A percentile compares a stretch with the other conserved stretches of the same genome.
Evolutionary conservation across 805 yeast species (phyloP).

Genomic region (Hanseniaspora thailandica): DNA sequence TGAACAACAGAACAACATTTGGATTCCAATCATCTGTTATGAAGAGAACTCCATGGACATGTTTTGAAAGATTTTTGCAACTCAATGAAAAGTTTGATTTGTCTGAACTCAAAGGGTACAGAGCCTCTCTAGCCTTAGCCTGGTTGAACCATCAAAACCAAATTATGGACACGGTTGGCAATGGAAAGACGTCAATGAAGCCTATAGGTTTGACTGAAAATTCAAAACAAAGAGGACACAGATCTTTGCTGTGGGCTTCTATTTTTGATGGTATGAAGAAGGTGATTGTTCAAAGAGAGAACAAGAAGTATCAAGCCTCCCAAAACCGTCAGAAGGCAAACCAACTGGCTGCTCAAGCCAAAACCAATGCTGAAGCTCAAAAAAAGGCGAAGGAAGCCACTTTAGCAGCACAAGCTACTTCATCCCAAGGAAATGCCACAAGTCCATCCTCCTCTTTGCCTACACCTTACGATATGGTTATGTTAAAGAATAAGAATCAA

Average conservation of each 20-base stretch:
- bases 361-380: slow-evolving; percentile 9
- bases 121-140: slow-evolving; percentile 70
- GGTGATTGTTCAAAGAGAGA: slow-evolving; percentile 79
- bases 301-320: slow-evolving; percentile 22
- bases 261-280: slow-evolving; percentile 93
- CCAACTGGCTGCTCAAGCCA: slow-evolving; percentile 10
- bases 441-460: slow-evolving; percentile 27
- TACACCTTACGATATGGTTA: slow-evolving; percentile 75
- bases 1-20: slow-evolving; percentile 53
- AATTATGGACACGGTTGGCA: slow-evolving; percentile 39
- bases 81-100: slow-evolving; percentile 79
- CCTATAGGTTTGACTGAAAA: slow-evolving; percentile 92
- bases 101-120: slow-evolving; percentile 74
- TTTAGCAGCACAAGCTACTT: slow-evolving; percentile 28
- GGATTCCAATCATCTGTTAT: slow-evolving; percentile 80
- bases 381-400: slow-evolving; percentile 38
- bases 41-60: slow-evolving; percentile 96
- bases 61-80: slow-evolving; percentile 92
- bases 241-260: slow-evolving; percentile 86
- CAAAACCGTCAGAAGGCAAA: slow-evolving; percentile 12
- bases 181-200: slow-evolving; percentile 33
- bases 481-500: slow-evolving; percentile 75
- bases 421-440: slow-evolving; percentile 28
- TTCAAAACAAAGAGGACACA: slow-evolving; percentile 85
- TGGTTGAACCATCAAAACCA: slow-evolving; percentile 90